Conservation (phyloP, 2,329 filamentous ascomycete species). For the Phoma sp. region DNA sequence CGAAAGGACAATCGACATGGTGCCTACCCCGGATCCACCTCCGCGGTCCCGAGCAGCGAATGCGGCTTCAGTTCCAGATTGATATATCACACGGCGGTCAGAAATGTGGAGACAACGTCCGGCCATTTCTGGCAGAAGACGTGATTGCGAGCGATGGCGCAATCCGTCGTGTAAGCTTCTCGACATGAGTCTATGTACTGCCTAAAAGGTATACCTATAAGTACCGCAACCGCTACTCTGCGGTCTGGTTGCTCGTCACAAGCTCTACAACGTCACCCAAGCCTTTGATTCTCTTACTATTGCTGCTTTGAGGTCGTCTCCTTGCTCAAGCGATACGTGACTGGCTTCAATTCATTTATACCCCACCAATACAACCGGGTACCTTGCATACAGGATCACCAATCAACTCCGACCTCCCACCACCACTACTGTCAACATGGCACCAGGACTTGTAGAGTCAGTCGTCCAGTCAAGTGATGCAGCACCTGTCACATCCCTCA, state of each 20-base stretch:
- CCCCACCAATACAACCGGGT: conserved; percentile 5
- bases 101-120: conserved; percentile 17
- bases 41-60: conserved; percentile 3
- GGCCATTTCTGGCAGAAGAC: conserved; percentile 10
- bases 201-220: conserved; percentile 20
- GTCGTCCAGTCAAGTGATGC: conserved; percentile 22
- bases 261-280: conserved; percentile 1
- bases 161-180: conserved; percentile 25
- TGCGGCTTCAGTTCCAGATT: conserved; percentile 11
- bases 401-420: neutral
- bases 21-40: conserved; percentile 18
- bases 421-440: conserved; percentile 30
- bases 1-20: conserved; percentile 1
- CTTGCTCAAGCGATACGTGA: neutral
- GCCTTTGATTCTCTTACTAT: neutral
- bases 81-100: conserved; percentile 5
- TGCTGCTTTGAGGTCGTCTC: neutral
- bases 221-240: conserved; percentile 3
- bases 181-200: conserved; percentile 15
- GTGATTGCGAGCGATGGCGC: conserved; percentile 48
- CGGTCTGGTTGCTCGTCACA: neutral
- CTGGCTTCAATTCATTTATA: neutral
- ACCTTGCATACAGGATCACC: conserved; percentile 6
- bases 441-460: conserved; percentile 44
- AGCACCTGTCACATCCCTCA: conserved; percentile 15